Base-by-base conservation (phyloP, 2,329 filamentous ascomycete species). In the Furcasterigmium sp. region DNA sequence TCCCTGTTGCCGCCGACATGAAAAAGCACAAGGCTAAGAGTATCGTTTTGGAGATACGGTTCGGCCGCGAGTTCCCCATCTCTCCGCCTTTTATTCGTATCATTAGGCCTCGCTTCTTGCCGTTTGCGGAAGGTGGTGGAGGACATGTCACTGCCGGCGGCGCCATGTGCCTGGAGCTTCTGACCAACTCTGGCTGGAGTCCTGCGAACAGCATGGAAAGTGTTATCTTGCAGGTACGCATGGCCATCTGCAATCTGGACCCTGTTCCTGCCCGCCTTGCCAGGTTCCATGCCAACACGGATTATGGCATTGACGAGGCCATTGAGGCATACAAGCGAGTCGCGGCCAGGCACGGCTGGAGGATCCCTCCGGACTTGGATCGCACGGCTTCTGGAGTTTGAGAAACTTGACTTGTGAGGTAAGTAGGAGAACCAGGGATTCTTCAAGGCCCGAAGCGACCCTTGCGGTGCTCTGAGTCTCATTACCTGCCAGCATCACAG, bases 71-170 rank as follows among this genome's bases (percentile, higher is more conserved):
- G 39, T 95, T 82, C 51, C 91, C 91, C 0, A 78, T 85, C 56
- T 75, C 79, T 1, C 91, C 91, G 3, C 91, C 91, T 0, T 95
- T 95, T 56, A 79, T 95, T 21, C 83, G 91, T 7, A 81, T 95
- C 14, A 76, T 95, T 42, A 80, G 85, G 6, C 91, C 91, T 2
- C 82, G 84, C 5, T 91, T 95, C 60, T 60, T 91, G 17, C 72
- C 79, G 2, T 91, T 91, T 56, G 58, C 68, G 20, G 53, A 69
- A 5, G 88, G 89, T 5, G 91, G 90, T 17, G 91, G 91, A 19
- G 90, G 90, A 1, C 87, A 95, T 59, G 84, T 96, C 46, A 95
- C 91, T 0, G 68, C 73, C 2, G 91, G 91, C 19, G 91, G 91
- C 2, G 87, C 90, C 2, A 79, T 96, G 65, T 82, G 78, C 61